Percentiles rank a stretch among this genome's conserved stretches.
These are phyloP conservation scores for Ascochyta viciae-villosae DNA, from an alignment of 2,329 filamentous ascomycete genomes.

Conservation along the genomic window DNA sequence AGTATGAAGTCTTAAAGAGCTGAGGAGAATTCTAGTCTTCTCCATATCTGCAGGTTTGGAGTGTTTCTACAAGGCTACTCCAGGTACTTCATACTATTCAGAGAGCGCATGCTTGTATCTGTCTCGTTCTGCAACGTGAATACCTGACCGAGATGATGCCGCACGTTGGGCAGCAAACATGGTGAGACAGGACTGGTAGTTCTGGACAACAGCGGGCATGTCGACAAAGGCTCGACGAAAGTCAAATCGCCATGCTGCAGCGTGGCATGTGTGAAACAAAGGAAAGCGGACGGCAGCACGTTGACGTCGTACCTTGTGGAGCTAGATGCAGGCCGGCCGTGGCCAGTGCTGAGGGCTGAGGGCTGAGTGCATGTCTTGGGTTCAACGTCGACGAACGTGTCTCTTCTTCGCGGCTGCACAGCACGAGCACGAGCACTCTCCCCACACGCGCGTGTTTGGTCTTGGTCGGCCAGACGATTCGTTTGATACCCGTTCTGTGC, in stretches of 20 bases:
- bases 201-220: not conserved
- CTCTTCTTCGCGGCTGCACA: conserved; percentile 12
- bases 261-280: conserved; percentile 6
- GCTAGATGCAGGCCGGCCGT: conserved; percentile 12
- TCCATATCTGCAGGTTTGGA: no score
- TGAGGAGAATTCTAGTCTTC: no score
- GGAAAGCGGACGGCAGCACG: conserved; percentile 14
- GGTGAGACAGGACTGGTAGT: not conserved
- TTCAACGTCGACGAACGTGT: conserved; percentile 10
- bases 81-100: no score
- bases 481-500: not conserved
- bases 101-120: no score
- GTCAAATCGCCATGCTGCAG: not conserved
- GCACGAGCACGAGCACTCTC: conserved; percentile 12
- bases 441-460: conserved; percentile 18
- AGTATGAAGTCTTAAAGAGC: no score
- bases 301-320: conserved; percentile 19
- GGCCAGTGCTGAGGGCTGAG: not conserved
- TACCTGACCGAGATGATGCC: not conserved
- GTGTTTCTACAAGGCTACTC: no score
- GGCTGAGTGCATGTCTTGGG: conserved; percentile 5
- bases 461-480: conserved; percentile 11
- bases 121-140: not conserved
- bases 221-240: not conserved
- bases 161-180: conserved; percentile 9